Percentiles rank a stretch among this genome's conserved stretches.
Evolutionary conservation across 2,329 filamentous ascomycete species (phyloP).

Genomic region (Colletotrichum acutatum): DNA sequence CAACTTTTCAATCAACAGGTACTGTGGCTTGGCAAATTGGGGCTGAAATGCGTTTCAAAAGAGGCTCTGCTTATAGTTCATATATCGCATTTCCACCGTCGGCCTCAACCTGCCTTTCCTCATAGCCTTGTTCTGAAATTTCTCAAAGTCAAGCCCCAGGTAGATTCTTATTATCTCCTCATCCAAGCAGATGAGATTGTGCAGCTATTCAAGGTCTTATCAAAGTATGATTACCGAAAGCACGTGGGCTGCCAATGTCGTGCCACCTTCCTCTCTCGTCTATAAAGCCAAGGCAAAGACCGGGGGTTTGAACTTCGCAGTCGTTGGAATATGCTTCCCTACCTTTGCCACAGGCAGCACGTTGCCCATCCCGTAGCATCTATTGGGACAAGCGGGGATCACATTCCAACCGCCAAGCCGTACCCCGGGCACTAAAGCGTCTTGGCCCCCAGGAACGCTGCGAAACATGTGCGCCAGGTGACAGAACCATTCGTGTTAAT

Average conservation of each 20-base stretch:
- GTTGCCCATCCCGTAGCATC: slow-evolving; percentile 23
- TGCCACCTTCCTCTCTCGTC: slow-evolving; percentile 30
- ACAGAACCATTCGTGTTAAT: slow-evolving; percentile 13
- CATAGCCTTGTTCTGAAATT: neutral
- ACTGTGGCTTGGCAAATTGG: neutral
- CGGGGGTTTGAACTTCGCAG: neutral
- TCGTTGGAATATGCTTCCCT: slow-evolving; percentile 27
- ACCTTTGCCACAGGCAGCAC: slow-evolving; percentile 9
- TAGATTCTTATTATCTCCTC: neutral
- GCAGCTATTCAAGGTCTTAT: slow-evolving; percentile 1
- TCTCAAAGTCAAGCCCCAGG: neutral
- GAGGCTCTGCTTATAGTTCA: neutral
- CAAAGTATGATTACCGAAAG: neutral
- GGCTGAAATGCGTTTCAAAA: neutral
- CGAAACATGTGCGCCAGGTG: slow-evolving; percentile 16
- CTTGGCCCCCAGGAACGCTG: slow-evolving; percentile 33
- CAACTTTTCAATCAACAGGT: too few species aligned
- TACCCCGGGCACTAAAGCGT: slow-evolving; percentile 6
- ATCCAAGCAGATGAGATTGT: neutral
- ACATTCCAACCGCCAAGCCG: slow-evolving; percentile 10
- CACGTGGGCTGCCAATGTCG: slow-evolving; percentile 23
- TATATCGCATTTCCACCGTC: neutral
- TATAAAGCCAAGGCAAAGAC: neutral
- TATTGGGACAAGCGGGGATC: slow-evolving; percentile 24
- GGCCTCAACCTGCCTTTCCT: neutral